Evolutionary conservation across 306 rosid species (phyloP).

Genomic region (Oxytropis ochrocephala): DNA sequence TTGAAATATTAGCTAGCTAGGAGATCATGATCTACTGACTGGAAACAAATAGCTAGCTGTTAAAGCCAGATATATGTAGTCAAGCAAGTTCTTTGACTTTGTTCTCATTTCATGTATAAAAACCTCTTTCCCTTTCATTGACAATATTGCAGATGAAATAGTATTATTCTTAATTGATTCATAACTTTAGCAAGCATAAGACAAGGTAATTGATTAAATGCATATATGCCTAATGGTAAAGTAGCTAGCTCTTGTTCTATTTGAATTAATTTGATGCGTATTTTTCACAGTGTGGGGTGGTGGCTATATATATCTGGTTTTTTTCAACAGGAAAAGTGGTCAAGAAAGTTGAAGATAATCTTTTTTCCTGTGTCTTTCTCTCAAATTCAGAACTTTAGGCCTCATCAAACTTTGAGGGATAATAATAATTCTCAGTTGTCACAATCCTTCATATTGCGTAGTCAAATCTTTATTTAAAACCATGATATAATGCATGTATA

Average conservation of each 20-base stretch:
- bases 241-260: not conserved
- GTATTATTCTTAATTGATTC: not conserved
- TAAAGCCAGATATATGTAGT: not conserved
- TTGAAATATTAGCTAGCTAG: not conserved
- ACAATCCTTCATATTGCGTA: too few species aligned
- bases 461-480: too few species aligned
- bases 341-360: slow-evolving; percentile 24
- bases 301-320: not conserved
- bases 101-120: not conserved
- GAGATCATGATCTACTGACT: not conserved
- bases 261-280: not conserved
- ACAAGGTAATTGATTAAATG: not conserved
- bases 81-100: not conserved
- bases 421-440: not conserved
- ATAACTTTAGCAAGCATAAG: not conserved
- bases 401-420: slow-evolving; percentile 25
- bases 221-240: not conserved
- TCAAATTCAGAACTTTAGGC: slow-evolving; percentile 20
- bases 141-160: not conserved
- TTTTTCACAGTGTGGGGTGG: not conserved
- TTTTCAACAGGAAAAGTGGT: slow-evolving; percentile 6
- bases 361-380: slow-evolving; percentile 18
- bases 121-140: not conserved
- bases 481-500: not conserved
- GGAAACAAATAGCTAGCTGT: slow-evolving; percentile 12